Base-by-base conservation (phyloP, 345 rosid genomes). In the Corchorus capsularis region DNA sequence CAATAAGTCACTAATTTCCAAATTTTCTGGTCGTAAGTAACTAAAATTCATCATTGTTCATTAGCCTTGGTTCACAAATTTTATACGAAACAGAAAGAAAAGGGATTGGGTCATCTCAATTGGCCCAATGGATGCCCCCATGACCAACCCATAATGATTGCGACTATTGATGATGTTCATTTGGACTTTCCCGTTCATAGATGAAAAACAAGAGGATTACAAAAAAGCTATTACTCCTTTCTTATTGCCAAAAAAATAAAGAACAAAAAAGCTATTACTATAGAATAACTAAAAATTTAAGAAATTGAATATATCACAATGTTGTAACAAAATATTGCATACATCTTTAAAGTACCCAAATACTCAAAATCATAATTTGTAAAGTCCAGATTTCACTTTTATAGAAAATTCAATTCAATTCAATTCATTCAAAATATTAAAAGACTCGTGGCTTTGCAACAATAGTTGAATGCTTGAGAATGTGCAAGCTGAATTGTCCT, bases 401-500 rank as follows among this genome's bases (percentile, higher is more conserved):
- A 4, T 9, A 7, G 43, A 15, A 69, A 3, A 7, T 20, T 47
- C 32, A 4, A 15, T 6, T 45, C 43, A 39, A 39, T 39, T 2
- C 2, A 39, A 27, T 27, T 27, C 0, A 7, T 7, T 5, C 47
- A 67, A 55, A 63, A n/a, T n/a, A n/a, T 73, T 74, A 89, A 17
- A 77, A 66, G 22, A 76, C 45, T 50, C 98, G 87, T 62, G 99
- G 98, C 92, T 94, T 96, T 75, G 89, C 75, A 22, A 96, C 97
- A 69, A 96, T 94, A 16, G 94, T 92, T 13, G 99, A 94, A 76
- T 96, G 99, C 80, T 88, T 94, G 86, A 91, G 78, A 73, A 96
- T 96, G 79, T 91, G 98, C 87, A 94, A 84, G 79, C 99, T 96
- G 86, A 96, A 96, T 35, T 96, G 99, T 56, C 99, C 98, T 72